Evolutionary conservation across 176 grass and related monocot genomes (phyloP), one percentile per base, ranked within the genome.

Genomic region (Carex kokanica): DNA sequence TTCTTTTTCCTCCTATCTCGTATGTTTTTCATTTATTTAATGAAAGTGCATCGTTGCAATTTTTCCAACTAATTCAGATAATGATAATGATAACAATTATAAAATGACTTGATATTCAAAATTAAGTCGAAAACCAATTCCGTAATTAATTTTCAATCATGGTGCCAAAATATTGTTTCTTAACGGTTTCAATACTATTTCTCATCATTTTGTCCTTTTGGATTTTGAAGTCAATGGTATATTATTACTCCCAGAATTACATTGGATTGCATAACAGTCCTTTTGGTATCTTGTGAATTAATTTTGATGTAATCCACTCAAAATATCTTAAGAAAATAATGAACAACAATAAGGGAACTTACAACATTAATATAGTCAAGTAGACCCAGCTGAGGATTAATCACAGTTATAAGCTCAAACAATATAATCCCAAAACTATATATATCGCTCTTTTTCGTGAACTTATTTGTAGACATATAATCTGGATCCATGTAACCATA

Each of bases 401-500:
- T 99, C 80, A 81, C 89, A 38, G 96, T 99, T 89, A 95, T 92
- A 64, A 99, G 88, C 86, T 99, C 96, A 58, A 99, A 95, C 83
- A 99, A 71, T 78, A 99, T 93, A 65, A 95, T 95, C 61, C 96
- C 96, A 24, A 99, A 99, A 71, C 91, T 95, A 82, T 95, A 95
- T 34, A 99, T 80, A 4, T 99, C 91, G 27, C 96, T 99, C 88
- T 99, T 99, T 87, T 95, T 99, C 65, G 96, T 99, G 72, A 95
- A 88, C 60, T 99, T 92, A 83, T 88, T 92, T 72, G 96, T 95
- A 38, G 91, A 91, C 88, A 95, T 93, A 70, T 95, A 99, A 82
- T 95, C 96, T 60, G 96, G 96, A 85, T 99, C 96, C 93, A 99
- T 99, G 82, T 99, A 99, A 78, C 96, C 93, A 64, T 93, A 99